Evolutionary conservation across 2,329 filamentous ascomycete genomes (phyloP).

Genomic region (Clarireedia monteithiana): DNA sequence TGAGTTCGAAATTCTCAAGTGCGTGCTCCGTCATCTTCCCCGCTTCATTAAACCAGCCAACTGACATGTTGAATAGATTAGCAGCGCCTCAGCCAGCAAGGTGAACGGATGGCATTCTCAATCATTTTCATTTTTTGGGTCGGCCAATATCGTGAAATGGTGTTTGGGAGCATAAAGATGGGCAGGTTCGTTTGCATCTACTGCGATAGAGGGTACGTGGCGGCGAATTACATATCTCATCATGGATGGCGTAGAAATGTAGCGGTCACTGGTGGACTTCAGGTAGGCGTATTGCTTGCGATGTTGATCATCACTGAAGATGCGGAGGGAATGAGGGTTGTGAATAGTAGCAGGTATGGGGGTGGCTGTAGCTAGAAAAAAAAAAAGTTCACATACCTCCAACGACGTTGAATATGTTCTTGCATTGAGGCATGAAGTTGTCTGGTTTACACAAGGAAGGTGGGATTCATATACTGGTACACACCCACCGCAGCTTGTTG

Average conservation of each 20-base stretch:
- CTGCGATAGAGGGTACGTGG: not conserved
- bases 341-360: too few species aligned
- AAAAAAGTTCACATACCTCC: too few species aligned
- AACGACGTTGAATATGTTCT: too few species aligned
- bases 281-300: too few species aligned
- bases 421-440: too few species aligned
- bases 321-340: too few species aligned
- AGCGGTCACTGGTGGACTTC: too few species aligned
- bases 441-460: too few species aligned
- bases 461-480: too few species aligned
- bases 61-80: not conserved
- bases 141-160: not conserved
- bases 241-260: not conserved
- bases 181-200: not conserved
- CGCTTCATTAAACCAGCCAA: not conserved
- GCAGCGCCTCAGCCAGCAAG: not conserved
- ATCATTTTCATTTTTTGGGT: not conserved
- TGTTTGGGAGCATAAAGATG: not conserved
- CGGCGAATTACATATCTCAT: not conserved
- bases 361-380: too few species aligned
- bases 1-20: conserved; percentile 73
- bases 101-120: not conserved
- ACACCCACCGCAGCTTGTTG: too few species aligned
- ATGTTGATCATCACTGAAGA: too few species aligned
- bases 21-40: not conserved